These are phyloP conservation scores for Inosperma sp. DNA, from an alignment of 768 basidiomycete genomes.

Conservation along the genomic window DNA sequence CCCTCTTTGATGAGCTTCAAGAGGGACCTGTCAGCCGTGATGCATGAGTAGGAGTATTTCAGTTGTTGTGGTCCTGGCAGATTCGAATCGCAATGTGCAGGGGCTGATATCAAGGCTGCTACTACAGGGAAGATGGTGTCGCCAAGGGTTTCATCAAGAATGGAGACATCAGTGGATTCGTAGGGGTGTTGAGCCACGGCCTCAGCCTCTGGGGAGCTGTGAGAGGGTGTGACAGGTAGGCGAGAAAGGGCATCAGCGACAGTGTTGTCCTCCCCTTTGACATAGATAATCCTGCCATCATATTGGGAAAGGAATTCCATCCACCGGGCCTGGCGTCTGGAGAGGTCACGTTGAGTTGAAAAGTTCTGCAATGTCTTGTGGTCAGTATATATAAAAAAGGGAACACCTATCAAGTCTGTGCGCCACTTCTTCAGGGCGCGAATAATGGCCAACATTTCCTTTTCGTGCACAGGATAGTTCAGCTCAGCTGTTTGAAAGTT, in stretches of 20 bases:
- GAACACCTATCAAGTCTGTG: not conserved
- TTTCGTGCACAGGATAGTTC: no score
- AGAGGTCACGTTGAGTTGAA: no score
- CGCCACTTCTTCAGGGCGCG: not conserved
- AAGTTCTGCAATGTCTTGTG: no score
- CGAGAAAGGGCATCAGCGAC: not conserved
- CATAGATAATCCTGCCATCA: not conserved
- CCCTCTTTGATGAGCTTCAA: not conserved
- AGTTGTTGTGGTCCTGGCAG: no score
- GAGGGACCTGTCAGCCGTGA: not conserved
- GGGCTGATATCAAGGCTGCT: no score
- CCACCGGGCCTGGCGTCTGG: not conserved
- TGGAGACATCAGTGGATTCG: not conserved
- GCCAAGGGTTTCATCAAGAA: no score
- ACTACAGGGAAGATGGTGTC: no score
- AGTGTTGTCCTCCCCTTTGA: not conserved
- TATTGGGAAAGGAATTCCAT: not conserved
- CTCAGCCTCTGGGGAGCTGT: not conserved
- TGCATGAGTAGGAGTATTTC: no score
- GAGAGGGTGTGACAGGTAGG: not conserved
- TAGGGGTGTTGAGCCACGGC: not conserved
- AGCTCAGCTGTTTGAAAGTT: no score
- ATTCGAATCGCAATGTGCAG: no score
- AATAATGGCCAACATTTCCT: slow-evolving; percentile 2
- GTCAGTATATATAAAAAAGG: not conserved